Evolutionary conservation across 1,284 basidiomycete genomes (phyloP).

Genomic region (Ustilago cynodontis): DNA sequence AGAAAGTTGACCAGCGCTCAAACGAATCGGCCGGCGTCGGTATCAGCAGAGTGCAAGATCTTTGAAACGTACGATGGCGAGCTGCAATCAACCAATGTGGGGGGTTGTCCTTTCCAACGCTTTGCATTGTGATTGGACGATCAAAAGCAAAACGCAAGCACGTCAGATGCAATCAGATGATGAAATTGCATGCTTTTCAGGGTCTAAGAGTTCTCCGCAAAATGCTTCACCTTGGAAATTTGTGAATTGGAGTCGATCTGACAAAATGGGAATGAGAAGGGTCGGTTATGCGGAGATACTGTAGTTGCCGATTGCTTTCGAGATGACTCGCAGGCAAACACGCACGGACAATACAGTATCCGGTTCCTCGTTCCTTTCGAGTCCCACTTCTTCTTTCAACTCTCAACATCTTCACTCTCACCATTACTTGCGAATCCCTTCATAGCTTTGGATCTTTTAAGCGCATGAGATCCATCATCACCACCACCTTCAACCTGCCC

Average conservation of each 20-base stretch:
- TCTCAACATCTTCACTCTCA: neutral
- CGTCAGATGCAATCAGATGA: conserved; percentile 37
- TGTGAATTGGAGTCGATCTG: neutral
- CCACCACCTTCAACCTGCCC: neutral
- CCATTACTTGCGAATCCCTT: neutral
- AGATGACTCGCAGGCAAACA: conserved; percentile 1
- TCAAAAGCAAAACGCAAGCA: conserved; percentile 14
- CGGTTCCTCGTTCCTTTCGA: neutral
- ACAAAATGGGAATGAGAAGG: neutral
- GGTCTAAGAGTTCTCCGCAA: too few relatives aligned
- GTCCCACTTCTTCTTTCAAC: neutral
- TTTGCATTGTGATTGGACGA: conserved; percentile 20
- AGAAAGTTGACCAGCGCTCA: too few relatives aligned
- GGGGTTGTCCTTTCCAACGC: neutral
- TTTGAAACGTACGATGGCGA: conserved; percentile 11
- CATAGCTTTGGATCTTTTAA: neutral
- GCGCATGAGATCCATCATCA: conserved; percentile 25
- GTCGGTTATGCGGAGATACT: too few relatives aligned
- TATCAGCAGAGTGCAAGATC: neutral
- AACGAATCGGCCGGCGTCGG: too few relatives aligned
- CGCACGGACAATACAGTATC: conserved; percentile 3
- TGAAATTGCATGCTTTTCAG: conserved; percentile 19
- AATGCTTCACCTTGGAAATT: too few relatives aligned
- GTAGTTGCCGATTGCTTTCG: neutral
- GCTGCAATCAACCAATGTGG: conserved; percentile 8